phyloP scores from a whole-genome alignment of 192 early-diverging fungal species.

The Coemansia javaensis region DNA sequence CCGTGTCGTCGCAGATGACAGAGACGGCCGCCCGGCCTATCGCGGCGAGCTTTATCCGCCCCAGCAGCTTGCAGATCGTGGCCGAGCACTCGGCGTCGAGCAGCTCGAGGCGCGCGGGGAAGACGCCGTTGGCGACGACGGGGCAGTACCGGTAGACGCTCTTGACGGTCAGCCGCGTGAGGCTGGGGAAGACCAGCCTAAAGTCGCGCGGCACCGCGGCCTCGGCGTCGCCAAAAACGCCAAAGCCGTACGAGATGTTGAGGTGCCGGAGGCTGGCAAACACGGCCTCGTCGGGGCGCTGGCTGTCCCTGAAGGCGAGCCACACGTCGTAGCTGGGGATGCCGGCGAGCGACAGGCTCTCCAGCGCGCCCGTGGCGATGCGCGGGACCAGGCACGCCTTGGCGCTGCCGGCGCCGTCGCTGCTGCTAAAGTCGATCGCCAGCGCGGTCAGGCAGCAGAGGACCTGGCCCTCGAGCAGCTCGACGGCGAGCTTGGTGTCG shows the following conservation, averaged over 20 bases:
- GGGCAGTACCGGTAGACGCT: constrained; percentile 3
- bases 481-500: background rate
- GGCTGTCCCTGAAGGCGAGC: background rate
- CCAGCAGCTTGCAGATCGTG: background rate
- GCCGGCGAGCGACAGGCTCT: background rate
- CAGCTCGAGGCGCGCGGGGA: background rate
- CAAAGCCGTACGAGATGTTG: background rate
- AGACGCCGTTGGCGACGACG: background rate
- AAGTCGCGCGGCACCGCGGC: background rate
- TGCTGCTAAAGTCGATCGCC: background rate
- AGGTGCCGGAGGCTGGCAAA: constrained; percentile 8
- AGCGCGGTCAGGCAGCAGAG: background rate
- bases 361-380: background rate
- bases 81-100: constrained; percentile 3
- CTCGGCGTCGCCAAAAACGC: background rate
- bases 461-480: too few species aligned
- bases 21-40: background rate
- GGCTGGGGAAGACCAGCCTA: background rate
- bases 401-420: too few species aligned
- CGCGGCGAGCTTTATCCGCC: background rate
- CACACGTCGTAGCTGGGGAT: constrained; percentile 3
- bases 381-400: background rate
- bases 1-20: background rate
- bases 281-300: background rate
- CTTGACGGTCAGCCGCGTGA: background rate